Evolutionary conservation across 2,329 filamentous ascomycete genomes (phyloP).

Genomic region (Chalaropsis thielavioides): DNA sequence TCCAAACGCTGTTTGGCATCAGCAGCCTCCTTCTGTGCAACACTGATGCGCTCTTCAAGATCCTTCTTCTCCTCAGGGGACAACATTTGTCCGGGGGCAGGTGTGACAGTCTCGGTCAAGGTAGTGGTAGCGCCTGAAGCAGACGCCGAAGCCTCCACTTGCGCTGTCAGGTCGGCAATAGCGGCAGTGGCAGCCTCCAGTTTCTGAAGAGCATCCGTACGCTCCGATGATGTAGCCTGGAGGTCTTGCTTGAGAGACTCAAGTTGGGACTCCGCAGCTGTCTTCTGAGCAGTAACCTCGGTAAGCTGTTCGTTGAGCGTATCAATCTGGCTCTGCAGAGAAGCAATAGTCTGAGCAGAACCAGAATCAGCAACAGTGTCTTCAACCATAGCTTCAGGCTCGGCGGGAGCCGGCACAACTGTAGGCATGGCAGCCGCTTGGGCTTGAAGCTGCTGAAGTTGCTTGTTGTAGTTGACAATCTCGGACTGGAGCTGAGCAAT

Average conservation of each 20-base stretch:
- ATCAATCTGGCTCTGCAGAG: constrained; percentile 17
- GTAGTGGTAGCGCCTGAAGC: constrained; percentile 20
- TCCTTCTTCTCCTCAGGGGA: constrained; percentile 45
- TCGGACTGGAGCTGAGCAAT: constrained; percentile 30
- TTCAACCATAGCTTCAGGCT: constrained; percentile 21
- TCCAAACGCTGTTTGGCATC: constrained; percentile 50
- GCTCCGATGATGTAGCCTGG: constrained; percentile 50
- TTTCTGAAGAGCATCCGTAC: constrained; percentile 51
- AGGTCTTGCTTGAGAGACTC: constrained; percentile 40
- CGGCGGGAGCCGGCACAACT: constrained; percentile 23
- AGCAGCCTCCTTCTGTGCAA: constrained; percentile 45
- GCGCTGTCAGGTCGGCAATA: constrained; percentile 44
- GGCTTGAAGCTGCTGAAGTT: constrained; percentile 27
- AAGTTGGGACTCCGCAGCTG: constrained; percentile 9
- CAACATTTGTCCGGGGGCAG: constrained; percentile 22
- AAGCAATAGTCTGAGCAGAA: constrained; percentile 2
- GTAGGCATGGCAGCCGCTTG: constrained; percentile 1
- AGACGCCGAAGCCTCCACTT: constrained; percentile 45
- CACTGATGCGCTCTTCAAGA: constrained; percentile 47
- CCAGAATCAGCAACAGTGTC: constrained; percentile 30
- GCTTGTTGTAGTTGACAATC: constrained; percentile 30
- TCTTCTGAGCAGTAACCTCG: constrained; percentile 22
- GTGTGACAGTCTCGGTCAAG: constrained; percentile 19
- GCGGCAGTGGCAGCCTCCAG: constrained; percentile 48
- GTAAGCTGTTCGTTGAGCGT: constrained; percentile 37